Evolutionary conservation across 2,329 filamentous ascomycete species (phyloP), one percentile per base, ranked within the genome.

Genomic region (Trichoderma harzianum): DNA sequence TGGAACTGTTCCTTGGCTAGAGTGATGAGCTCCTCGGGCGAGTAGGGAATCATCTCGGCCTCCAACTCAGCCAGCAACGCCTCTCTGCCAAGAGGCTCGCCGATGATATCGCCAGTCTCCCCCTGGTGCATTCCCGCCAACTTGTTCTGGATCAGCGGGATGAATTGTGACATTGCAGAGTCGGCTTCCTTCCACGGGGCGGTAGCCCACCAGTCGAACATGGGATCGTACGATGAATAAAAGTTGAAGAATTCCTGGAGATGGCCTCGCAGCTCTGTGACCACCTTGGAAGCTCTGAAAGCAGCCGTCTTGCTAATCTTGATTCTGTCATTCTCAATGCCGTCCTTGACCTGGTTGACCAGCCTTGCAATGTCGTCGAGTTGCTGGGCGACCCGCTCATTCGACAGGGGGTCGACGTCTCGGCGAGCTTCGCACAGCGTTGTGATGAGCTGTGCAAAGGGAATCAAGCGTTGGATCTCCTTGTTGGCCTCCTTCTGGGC

Each of bases 1-100:
- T 77, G 76, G 76, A 86, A 89, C 70, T 89, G 85, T 28, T 81
- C 79, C 61, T 86, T 79, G 3, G 84, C 87, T 28, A 89, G 85
- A 0, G 76, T 72, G 55, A 90, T 81, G 3, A 90, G 80, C 75
- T 90, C 85, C 70, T 89, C 86, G 0, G 88, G 88, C 0, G 84
- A 82, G 74, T 90, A 90, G 0, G 86, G 84, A 64, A 90, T 88
- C 83, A 88, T 85, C 77, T 90, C 88, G 1, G 84, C 83, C 70
- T 85, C 81, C 1, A 90, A 82, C 65, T 89, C 87, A 12, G 82
- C 81, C 1, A 87, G 77, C 1, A 90, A 79, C 0, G 84, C 86
- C 0, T 84, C 82, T 5, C 83, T 78, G 1, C 88, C 87, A 63
- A 89, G 87, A 0, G 88, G 87, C 73, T 90, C 83, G 7, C 87